Evolutionary conservation across 768 basidiomycete species (phyloP).

Genomic region (Kwoniella pini): DNA sequence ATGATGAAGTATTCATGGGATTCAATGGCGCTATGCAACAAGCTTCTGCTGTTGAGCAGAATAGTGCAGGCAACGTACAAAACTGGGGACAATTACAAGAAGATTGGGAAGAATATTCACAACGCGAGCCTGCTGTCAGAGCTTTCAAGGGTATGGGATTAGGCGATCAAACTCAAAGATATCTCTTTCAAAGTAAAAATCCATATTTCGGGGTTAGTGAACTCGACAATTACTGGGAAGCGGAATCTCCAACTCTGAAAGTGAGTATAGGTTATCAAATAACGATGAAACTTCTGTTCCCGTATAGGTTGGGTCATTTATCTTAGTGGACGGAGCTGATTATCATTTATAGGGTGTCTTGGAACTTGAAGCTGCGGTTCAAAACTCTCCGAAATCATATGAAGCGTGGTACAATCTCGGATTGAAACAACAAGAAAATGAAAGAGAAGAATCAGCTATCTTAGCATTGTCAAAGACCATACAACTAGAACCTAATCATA

Average conservation of each 20-base stretch:
- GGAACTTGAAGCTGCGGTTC: slow-evolving; percentile 85
- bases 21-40: slow-evolving; percentile 34
- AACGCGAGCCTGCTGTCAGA: neutral
- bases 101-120: slow-evolving; percentile 37
- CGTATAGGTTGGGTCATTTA: too few relatives aligned
- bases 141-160: slow-evolving; percentile 24
- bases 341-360: slow-evolving; percentile 67
- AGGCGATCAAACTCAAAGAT: slow-evolving; percentile 33
- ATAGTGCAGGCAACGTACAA: slow-evolving; percentile 27
- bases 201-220: slow-evolving; percentile 29
- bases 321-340: neutral
- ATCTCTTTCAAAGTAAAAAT: slow-evolving; percentile 51
- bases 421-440: slow-evolving; percentile 96
- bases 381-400: slow-evolving; percentile 70
- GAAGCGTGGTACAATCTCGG: slow-evolving; percentile 87
- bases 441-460: slow-evolving; percentile 87
- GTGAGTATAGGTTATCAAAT: slow-evolving; percentile 6
- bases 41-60: neutral
- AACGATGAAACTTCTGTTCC: too few relatives aligned
- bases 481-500: slow-evolving; percentile 73
- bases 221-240: slow-evolving; percentile 2
- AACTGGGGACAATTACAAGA: slow-evolving; percentile 42
- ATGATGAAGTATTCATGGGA: slow-evolving; percentile 39
- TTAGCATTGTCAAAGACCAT: slow-evolving; percentile 77
- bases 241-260: slow-evolving; percentile 29